These are phyloP conservation scores for Carex scoparia DNA, from an alignment of 176 grass and related monocot genomes.

Conservation along the genomic window DNA sequence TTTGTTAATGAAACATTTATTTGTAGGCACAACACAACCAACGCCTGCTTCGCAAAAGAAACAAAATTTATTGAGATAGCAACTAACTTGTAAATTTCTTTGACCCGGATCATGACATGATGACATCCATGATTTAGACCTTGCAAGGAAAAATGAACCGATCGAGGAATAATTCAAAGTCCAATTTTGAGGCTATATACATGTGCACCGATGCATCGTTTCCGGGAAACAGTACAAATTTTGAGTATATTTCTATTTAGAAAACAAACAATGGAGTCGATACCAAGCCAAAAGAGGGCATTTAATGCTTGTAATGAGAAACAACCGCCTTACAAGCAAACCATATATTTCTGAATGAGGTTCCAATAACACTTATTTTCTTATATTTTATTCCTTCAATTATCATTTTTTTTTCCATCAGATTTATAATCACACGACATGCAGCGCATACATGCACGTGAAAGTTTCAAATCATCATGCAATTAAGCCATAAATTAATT, in stretches of 20 bases:
- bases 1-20: too few species aligned
- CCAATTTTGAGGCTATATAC: background rate
- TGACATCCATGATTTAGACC: background rate
- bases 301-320: background rate
- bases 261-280: background rate
- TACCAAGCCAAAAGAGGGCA: background rate
- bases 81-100: background rate
- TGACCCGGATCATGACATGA: background rate
- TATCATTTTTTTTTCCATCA: background rate
- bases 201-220: background rate
- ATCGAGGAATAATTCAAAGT: background rate
- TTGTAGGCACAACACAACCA: too few species aligned
- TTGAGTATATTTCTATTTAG: background rate
- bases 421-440: constrained; percentile 2
- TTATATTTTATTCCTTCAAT: background rate
- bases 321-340: background rate
- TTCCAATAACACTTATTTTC: background rate
- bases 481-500: background rate
- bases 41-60: too few species aligned
- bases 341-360: background rate
- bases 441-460: background rate
- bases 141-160: background rate
- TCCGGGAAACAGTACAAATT: background rate
- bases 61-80: too few species aligned
- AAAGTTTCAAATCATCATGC: background rate